Percentiles rank a stretch among this genome's conserved stretches.
Evolutionary conservation across 129 eudicot species (phyloP).

Genomic region (Helianthus annuus): HanXRQr2.0-SUNRISE NC_035445.2:4703593-4704092

Average conservation of each 20-base stretch:
- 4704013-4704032: constrained; percentile 90
- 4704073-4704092: no score
- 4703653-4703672: constrained; percentile 9
- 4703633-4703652: not conserved
- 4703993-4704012: constrained; percentile 81
- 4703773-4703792: constrained; percentile 78
- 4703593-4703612: constrained; percentile 11
- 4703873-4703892: constrained; percentile 8
- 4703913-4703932: constrained; percentile 2
- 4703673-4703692: not conserved
- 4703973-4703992: constrained; percentile 69
- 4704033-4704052: constrained; percentile 93
- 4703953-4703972: constrained; percentile 14
- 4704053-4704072: constrained; percentile 61
- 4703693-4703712: constrained; percentile 5
- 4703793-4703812: constrained; percentile 87
- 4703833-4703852: constrained; percentile 34
- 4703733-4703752: not conserved
- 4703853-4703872: not conserved
- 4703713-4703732: not conserved
- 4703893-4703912: not conserved
- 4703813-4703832: constrained; percentile 90
- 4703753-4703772: constrained; percentile 16
- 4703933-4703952: constrained; percentile 5
- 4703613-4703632: not conserved